Conservation (phyloP, 1,139 yeast species). For the Kazachstania sp. region DNA sequence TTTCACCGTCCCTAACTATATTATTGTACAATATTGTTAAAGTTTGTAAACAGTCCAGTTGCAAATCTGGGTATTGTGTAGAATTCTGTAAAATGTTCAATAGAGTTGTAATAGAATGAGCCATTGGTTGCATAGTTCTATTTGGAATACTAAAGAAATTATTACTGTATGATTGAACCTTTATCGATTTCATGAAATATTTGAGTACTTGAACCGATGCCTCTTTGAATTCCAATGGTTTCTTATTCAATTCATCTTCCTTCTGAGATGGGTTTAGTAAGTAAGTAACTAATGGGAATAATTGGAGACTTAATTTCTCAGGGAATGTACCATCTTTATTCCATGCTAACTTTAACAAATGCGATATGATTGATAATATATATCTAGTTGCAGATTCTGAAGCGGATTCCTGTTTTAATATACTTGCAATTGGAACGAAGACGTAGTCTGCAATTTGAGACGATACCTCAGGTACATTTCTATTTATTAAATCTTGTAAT, state of each 20-base stretch:
- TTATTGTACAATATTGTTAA: constrained; percentile 32
- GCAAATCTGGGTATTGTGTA: constrained; percentile 28
- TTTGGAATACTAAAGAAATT: constrained; percentile 31
- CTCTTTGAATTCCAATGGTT: constrained; percentile 36
- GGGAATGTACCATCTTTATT: constrained; percentile 32
- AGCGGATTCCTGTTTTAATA: constrained; percentile 39
- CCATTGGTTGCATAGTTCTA: constrained; percentile 36
- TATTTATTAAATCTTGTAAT: constrained; percentile 12
- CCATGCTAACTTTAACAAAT: constrained; percentile 44
- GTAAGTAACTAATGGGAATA: constrained; percentile 42
- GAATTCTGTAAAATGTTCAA: constrained; percentile 33
- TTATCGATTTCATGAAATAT: constrained; percentile 12
- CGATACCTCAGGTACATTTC: constrained; percentile 23
- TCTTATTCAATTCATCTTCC: constrained; percentile 14
- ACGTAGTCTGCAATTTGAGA: constrained; percentile 50
- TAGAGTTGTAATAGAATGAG: constrained; percentile 40
- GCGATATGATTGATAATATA: constrained; percentile 35
- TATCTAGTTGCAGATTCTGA: constrained; percentile 40
- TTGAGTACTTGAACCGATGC: constrained; percentile 37
- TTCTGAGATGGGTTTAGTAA: constrained; percentile 32
- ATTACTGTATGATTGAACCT: constrained; percentile 25
- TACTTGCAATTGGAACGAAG: constrained; percentile 49
- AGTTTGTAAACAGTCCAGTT: constrained; percentile 33
- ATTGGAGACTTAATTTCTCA: constrained; percentile 38
- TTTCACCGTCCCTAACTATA: constrained; percentile 41